Evolutionary conservation across 2,329 filamentous ascomycete genomes (phyloP).

Genomic region (Hymenoscyphus linearis): DNA sequence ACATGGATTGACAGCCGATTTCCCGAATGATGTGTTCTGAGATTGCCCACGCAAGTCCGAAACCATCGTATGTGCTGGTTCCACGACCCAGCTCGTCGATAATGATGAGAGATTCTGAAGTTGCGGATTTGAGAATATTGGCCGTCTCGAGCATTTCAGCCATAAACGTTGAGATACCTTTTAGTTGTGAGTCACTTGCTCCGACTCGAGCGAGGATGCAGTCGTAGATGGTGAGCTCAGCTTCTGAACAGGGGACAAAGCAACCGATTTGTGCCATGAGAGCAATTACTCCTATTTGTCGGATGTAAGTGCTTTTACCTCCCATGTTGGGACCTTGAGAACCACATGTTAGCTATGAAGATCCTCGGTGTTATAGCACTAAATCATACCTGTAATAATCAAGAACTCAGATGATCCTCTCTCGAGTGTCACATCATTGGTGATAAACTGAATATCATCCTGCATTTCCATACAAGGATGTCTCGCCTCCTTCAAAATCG

Average conservation of each 20-base stretch:
- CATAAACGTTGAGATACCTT: slow-evolving; percentile 98
- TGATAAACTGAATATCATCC: slow-evolving; percentile 97
- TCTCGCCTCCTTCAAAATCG: slow-evolving; percentile 83
- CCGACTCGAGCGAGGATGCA: slow-evolving; percentile 94
- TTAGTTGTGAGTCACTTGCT: slow-evolving; percentile 92
- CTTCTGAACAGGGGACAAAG: slow-evolving; percentile 87
- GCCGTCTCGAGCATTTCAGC: slow-evolving; percentile 99
- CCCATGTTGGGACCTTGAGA: slow-evolving; percentile 87
- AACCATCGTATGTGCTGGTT: slow-evolving; percentile 96
- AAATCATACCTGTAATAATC: slow-evolving; percentile 46
- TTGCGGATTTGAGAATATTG: slow-evolving; percentile 96
- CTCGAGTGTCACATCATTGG: slow-evolving; percentile 83
- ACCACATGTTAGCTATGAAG: too few relatives aligned
- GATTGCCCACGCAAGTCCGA: slow-evolving; percentile 98
- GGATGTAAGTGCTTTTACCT: slow-evolving; percentile 96
- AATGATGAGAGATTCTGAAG: slow-evolving; percentile 91
- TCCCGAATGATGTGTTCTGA: slow-evolving; percentile 95
- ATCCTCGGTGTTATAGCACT: too few relatives aligned
- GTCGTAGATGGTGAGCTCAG: slow-evolving; percentile 93
- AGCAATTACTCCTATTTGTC: slow-evolving; percentile 93
- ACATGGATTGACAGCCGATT: slow-evolving; percentile 89
- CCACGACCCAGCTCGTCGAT: slow-evolving; percentile 96
- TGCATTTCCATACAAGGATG: slow-evolving; percentile 99
- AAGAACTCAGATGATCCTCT: slow-evolving; percentile 81
- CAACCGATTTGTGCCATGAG: slow-evolving; percentile 96